Base-by-base conservation (phyloP, 306 rosid genomes). In the Boehmeria nivea region DNA sequence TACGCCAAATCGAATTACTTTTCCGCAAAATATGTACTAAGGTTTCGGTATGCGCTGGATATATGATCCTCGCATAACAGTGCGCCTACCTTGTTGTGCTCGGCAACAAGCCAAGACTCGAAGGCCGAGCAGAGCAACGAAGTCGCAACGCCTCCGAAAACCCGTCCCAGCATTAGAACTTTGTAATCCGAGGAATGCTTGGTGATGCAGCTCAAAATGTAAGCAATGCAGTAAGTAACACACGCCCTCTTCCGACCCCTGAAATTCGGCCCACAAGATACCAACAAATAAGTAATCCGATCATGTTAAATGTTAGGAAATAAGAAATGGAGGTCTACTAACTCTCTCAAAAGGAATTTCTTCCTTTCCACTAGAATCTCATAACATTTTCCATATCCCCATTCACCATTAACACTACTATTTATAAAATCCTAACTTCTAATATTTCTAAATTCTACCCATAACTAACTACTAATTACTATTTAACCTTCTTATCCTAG, bases 161-260 rank as follows among this genome's bases (percentile, higher is more conserved):
- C 46, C 28, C 98, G 98, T 47, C 98, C 98, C 88, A 90, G 42
- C 95, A 90, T 78, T 61, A 90, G 65, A 57, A 90, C 78, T 74
- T 72, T 82, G 74, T 90, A 90, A 12, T 90, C 82, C 15, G 98
- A 87, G 66, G 85, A 90, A 64, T 90, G 98, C 59, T 90, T 86
- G 70, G 98, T 90, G 78, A 86, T 70, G 68, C 98, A 90, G 64
- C 98, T 90, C 47, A 87, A 58, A 44, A 90, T 87, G 83, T 90
- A 90, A 57, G 95, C 72, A 54, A 90, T 76, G 72, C 98, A 90
- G 65, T 90, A 90, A 37, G 95, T 90, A 54, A 87, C 76, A 56
- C 91, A 84, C 27, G 98, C 98, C 81, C 98, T 86, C 94, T 84
- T 90, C 60, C 94, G 86, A n/a, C 98, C 95, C 87, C 95, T 89